Evolutionary conservation across 179 eudicot species (phyloP).

Genomic region (Silene coronaria): DNA sequence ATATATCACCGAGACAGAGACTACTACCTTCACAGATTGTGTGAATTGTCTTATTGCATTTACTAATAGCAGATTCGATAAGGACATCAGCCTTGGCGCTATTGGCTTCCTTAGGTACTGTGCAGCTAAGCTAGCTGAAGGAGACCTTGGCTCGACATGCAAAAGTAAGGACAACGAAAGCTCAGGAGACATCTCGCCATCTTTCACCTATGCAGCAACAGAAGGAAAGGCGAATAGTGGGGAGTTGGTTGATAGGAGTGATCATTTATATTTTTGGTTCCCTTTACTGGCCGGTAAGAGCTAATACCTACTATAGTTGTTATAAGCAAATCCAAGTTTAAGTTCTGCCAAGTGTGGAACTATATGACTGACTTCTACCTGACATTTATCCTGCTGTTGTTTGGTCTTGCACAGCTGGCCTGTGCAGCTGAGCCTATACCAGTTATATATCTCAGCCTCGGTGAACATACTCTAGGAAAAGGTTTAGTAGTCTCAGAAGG

Average conservation of each 20-base stretch:
- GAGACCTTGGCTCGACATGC: slow-evolving; percentile 61
- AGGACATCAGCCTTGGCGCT: slow-evolving; percentile 92
- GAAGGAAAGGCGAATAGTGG: slow-evolving; percentile 56
- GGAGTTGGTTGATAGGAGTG: slow-evolving; percentile 59
- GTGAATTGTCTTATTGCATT: slow-evolving; percentile 96
- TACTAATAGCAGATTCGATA: slow-evolving; percentile 83
- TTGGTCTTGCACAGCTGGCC: neutral
- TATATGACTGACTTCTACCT: neutral
- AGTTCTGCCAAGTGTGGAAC: neutral
- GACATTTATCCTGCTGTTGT: neutral
- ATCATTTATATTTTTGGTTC: slow-evolving; percentile 92
- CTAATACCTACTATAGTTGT: neutral
- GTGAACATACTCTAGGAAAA: neutral
- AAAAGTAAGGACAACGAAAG: slow-evolving; percentile 52
- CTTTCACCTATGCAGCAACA: slow-evolving; percentile 39
- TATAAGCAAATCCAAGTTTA: neutral
- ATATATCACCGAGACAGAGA: slow-evolving; percentile 93
- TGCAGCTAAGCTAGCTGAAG: slow-evolving; percentile 98
- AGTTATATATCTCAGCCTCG: neutral
- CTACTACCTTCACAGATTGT: slow-evolving; percentile 96
- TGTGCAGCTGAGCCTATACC: neutral
- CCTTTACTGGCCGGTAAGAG: slow-evolving; percentile 92
- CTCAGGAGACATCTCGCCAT: slow-evolving; percentile 48
- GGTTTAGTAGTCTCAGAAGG: neutral
- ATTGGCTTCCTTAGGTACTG: slow-evolving; percentile 88